These are phyloP conservation scores for Plectranthus barbatus DNA, from an alignment of 257 asterid genomes.

Conservation along the genomic window DNA sequence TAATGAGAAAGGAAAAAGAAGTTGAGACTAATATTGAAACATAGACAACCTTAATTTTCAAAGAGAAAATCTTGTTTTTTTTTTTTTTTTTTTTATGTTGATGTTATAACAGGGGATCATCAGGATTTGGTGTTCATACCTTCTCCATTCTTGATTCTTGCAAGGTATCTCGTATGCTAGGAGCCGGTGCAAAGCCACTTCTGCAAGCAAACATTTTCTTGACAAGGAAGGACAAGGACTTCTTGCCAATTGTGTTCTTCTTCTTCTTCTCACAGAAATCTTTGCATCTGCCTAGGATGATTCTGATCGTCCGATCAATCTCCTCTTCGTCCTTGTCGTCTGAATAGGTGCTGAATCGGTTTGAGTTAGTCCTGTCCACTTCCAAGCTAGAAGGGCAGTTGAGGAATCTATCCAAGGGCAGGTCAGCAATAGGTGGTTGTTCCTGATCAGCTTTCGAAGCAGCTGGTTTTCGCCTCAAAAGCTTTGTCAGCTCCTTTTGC, in stretches of 20 bases:
- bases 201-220: slow-evolving; percentile 81
- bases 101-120: background rate
- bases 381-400: slow-evolving; percentile 94
- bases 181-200: slow-evolving; percentile 55
- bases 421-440: slow-evolving; percentile 25
- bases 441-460: slow-evolving; percentile 19
- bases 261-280: slow-evolving; percentile 63
- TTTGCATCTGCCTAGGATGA: slow-evolving; percentile 83
- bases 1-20: background rate
- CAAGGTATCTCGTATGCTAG: slow-evolving; percentile 57
- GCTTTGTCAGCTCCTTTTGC: slow-evolving; percentile 55
- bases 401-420: slow-evolving; percentile 82
- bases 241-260: slow-evolving; percentile 49
- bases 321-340: slow-evolving; percentile 65
- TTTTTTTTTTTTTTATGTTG: background rate
- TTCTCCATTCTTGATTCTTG: slow-evolving; percentile 96
- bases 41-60: background rate
- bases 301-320: slow-evolving; percentile 76
- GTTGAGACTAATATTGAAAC: background rate
- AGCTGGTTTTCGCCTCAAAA: slow-evolving; percentile 44
- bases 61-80: too few relatives aligned
- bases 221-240: slow-evolving; percentile 62
- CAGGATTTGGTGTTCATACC: slow-evolving; percentile 31
- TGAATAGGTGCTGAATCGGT: slow-evolving; percentile 41
- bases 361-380: slow-evolving; percentile 57